These are phyloP conservation scores for Phaeolepiota aurea DNA, from an alignment of 768 basidiomycete genomes.

Conservation along the genomic window DNA sequence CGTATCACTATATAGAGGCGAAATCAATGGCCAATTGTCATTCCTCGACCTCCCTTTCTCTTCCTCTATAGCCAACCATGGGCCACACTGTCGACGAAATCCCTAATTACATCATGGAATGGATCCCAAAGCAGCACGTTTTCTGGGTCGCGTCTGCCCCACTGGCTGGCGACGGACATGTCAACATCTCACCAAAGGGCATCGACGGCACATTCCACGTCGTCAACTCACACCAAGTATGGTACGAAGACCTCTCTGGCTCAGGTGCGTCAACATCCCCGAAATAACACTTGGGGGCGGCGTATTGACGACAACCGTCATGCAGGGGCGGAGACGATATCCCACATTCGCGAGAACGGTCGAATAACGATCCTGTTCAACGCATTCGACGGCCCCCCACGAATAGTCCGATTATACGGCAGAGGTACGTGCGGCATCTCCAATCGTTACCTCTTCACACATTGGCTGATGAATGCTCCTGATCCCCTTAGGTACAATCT, in stretches of 20 bases:
- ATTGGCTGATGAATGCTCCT: neutral
- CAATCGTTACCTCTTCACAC: too few relatives aligned
- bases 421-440: conserved; percentile 31
- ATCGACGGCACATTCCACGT: conserved; percentile 53
- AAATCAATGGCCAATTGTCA: neutral
- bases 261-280: conserved; percentile 36
- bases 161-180: conserved; percentile 43
- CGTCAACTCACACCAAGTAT: conserved; percentile 41
- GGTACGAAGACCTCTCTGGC: conserved; percentile 72
- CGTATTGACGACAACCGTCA: conserved; percentile 1
- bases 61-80: conserved; percentile 26
- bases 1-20: neutral
- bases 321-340: conserved; percentile 31
- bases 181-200: conserved; percentile 67
- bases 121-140: conserved; percentile 55
- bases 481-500: conserved; percentile 38
- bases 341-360: conserved; percentile 52
- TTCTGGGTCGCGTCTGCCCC: conserved; percentile 71
- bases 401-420: conserved; percentile 51
- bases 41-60: neutral
- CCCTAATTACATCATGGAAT: conserved; percentile 40
- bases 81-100: conserved; percentile 50
- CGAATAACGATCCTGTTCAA: conserved; percentile 55
- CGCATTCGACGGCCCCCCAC: conserved; percentile 53
- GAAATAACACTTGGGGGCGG: neutral